These are phyloP conservation scores for Aspergillus sp. DNA, from an alignment of 2,329 filamentous ascomycete genomes.

Conservation along the genomic window DNA sequence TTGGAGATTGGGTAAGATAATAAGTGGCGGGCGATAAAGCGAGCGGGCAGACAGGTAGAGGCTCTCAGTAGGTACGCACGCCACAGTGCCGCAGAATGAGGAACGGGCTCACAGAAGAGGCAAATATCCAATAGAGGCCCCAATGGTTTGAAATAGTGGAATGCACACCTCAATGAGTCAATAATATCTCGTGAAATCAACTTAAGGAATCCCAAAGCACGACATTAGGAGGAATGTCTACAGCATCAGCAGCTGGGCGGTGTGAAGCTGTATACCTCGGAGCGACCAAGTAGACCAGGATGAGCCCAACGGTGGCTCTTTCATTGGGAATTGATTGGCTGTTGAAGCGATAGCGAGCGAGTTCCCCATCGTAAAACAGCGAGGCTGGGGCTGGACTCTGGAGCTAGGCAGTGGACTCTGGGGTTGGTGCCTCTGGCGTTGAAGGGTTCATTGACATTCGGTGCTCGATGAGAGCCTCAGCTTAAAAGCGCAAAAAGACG, in stretches of 20 bases:
- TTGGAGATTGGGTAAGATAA: background rate
- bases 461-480: background rate
- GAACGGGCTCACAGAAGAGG: background rate
- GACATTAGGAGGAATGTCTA: background rate
- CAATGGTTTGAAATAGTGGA: conserved; percentile 3
- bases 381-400: background rate
- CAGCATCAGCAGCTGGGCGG: conserved; percentile 1
- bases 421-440: background rate
- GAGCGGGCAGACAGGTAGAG: background rate
- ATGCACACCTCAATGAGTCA: background rate
- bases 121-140: conserved; percentile 3
- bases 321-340: background rate
- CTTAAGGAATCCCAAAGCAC: background rate
- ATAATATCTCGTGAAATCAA: background rate
- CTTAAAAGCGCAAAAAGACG: background rate
- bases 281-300: background rate
- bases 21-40: conserved; percentile 2
- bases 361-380: background rate
- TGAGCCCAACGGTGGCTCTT: conserved; percentile 3
- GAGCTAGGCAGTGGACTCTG: background rate
- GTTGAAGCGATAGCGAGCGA: background rate
- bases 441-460: no score
- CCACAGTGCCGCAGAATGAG: conserved; percentile 1
- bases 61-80: background rate
- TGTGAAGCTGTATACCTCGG: conserved; percentile 4